Evolutionary conservation across 2,329 filamentous ascomycete species (phyloP), one percentile per base, ranked within the genome.

Genomic region (Aspergillus fumigatus): DNA sequence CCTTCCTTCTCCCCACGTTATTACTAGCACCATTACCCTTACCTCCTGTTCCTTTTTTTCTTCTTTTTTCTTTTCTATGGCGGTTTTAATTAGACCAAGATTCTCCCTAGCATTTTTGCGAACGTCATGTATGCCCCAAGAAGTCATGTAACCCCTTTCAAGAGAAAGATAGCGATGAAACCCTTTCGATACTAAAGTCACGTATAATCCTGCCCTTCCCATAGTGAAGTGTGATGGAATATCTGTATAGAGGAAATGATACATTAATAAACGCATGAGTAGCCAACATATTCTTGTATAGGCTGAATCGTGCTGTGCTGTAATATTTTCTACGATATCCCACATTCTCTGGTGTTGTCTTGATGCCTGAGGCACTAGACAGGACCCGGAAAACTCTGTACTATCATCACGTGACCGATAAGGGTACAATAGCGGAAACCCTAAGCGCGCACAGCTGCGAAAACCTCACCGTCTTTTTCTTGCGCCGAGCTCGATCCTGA

Each of bases 91-190:
- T 74, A 74, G 70, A 74, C 70, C 67, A 69, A 70, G 62, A 62
- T 64, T 64, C 32, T 38, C 32, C 60, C 53, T 65, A 71, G 65
- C 70, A 65, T 70, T 67, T 57, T 53, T 43, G 35, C 51, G 26
- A 64, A 63, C 59, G 61, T 72, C 70, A 71, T 72, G 70, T 72
- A 72, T 72, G 69, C 70, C 32, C 67, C 69, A 62, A 68, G 66
- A 72, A 74, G 64, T 75, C 72, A 76, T 76, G 74, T 76, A 76
- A 66, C 57, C 61, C 62, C 51, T 50, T 54, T 17, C 59, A 63
- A 69, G 66, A 68, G 67, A 72, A 68, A 65, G 64, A 62, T 65
- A 64, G 67, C 63, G 62, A 73, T 66, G 70, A 71, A 70, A 58
- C 59, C 56, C 43, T 23, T 61, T 62, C 58, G 52, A 59, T 51